Percentiles rank a stretch among this genome's conserved stretches.
phyloP scores from a whole-genome alignment of 345 rosid genomes.

The Erucastrum elatum region DNA sequence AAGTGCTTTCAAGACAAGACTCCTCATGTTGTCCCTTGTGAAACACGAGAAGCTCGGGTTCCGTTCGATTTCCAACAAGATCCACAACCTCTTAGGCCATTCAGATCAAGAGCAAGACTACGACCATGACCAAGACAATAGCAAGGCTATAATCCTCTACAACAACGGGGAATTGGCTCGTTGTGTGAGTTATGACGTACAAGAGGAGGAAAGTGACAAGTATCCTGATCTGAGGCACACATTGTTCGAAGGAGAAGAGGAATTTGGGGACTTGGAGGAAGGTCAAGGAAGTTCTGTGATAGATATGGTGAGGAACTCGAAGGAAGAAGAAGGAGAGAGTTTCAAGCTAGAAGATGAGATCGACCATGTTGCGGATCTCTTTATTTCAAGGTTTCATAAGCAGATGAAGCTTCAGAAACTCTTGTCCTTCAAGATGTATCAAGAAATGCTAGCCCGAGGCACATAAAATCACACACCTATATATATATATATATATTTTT shows the following conservation, averaged over 20 bases:
- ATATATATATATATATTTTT: background rate
- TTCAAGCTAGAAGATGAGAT: constrained; percentile 87
- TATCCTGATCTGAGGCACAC: constrained; percentile 67
- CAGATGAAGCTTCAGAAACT: constrained; percentile 84
- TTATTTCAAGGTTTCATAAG: constrained; percentile 73
- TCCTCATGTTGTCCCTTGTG: constrained; percentile 55
- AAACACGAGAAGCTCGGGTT: constrained; percentile 52
- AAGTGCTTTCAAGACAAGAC: constrained; percentile 50
- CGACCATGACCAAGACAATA: constrained; percentile 15
- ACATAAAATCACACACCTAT: constrained; percentile 4
- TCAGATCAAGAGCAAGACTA: constrained; percentile 28
- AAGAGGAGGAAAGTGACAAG: constrained; percentile 39
- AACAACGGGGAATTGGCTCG: constrained; percentile 17
- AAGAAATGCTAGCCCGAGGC: constrained; percentile 59
- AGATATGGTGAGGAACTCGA: constrained; percentile 65
- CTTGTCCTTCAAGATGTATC: constrained; percentile 71
- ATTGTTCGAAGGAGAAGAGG: constrained; percentile 51
- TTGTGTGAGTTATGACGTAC: constrained; percentile 15
- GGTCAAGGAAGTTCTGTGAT: constrained; percentile 58
- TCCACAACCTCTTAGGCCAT: constrained; percentile 52
- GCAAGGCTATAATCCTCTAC: constrained; percentile 42
- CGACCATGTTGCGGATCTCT: constrained; percentile 74
- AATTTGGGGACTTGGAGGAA: constrained; percentile 34
- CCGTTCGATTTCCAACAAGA: constrained; percentile 59
- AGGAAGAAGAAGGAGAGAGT: constrained; percentile 61